Percentiles rank a stretch among this genome's conserved stretches.
Conservation (phyloP, 352 stramenopile genomes). For the Phytophthora boehmeriae region DNA sequence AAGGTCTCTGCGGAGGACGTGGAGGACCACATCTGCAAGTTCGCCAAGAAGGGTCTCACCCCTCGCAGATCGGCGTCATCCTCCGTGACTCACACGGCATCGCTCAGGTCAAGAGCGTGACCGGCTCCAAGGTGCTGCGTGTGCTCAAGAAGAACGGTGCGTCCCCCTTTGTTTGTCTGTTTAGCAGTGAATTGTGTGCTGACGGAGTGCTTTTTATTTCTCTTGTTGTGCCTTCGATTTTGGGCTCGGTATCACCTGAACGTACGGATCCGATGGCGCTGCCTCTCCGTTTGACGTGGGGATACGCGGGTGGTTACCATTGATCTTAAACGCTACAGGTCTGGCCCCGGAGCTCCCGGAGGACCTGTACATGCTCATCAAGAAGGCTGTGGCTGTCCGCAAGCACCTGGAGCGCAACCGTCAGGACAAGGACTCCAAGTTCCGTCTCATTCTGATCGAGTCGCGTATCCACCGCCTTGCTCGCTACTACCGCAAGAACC, state of each 20-base stretch:
- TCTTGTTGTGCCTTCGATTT: conserved; percentile 22
- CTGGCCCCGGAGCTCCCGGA: conserved; percentile 99
- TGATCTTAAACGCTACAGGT: conserved; percentile 45
- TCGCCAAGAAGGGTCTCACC: conserved; percentile 99
- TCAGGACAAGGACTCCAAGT: conserved; percentile 99
- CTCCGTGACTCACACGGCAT: conserved; percentile 99
- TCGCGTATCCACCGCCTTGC: conserved; percentile 98
- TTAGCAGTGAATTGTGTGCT: background rate
- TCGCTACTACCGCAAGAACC: conserved; percentile 99
- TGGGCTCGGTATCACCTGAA: conserved; percentile 88
- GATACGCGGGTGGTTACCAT: conserved; percentile 69
- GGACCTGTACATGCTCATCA: conserved; percentile 99
- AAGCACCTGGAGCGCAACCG: conserved; percentile 99
- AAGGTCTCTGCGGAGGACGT: conserved; percentile 97
- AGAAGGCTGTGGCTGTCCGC: conserved; percentile 99
- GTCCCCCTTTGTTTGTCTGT: conserved; percentile 25
- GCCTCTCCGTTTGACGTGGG: conserved; percentile 83
- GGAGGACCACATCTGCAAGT: conserved; percentile 99
- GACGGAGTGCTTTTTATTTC: conserved; percentile 15
- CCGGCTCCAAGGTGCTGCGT: conserved; percentile 99
- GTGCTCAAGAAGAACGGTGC: conserved; percentile 99
- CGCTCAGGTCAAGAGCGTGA: conserved; percentile 98
- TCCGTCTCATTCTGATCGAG: conserved; percentile 99
- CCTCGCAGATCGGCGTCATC: conserved; percentile 99
- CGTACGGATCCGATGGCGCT: conserved; percentile 62